A percentile compares a stretch with the other conserved stretches of the same genome.
phyloP scores from a whole-genome alignment of 2,329 filamentous ascomycete genomes.

The Zymoseptoria pseudotritici region DNA sequence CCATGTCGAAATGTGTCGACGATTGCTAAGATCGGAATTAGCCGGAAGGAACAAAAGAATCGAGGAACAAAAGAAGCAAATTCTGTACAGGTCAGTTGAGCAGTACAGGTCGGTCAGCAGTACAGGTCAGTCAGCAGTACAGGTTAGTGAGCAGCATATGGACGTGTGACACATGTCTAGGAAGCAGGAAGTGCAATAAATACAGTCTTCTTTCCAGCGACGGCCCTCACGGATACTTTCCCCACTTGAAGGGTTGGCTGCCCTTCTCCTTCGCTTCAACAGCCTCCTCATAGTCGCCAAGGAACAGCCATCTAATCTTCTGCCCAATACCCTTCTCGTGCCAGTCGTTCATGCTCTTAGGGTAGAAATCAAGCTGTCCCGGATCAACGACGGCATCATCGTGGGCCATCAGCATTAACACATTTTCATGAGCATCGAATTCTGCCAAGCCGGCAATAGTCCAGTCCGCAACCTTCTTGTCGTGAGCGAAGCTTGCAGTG shows the following conservation, averaged over 20 bases:
- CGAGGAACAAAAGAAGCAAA: too few species aligned
- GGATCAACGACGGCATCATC: slow-evolving; percentile 27
- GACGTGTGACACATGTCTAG: too few species aligned
- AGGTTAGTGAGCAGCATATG: too few species aligned
- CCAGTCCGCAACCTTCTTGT: slow-evolving; percentile 31
- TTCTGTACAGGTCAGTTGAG: too few species aligned
- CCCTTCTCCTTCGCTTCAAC: slow-evolving; percentile 27
- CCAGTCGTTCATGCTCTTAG: slow-evolving; percentile 28
- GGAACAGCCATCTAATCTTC: slow-evolving; percentile 35
- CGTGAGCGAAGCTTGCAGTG: slow-evolving; percentile 26
- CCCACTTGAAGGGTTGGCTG: slow-evolving; percentile 17
- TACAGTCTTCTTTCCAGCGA: too few species aligned
- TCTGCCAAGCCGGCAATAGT: slow-evolving; percentile 27
- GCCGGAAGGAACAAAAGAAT: too few species aligned
- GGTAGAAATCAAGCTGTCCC: slow-evolving; percentile 34
- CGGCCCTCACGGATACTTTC: slow-evolving; percentile 13
- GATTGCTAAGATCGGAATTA: too few species aligned
- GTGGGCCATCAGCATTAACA: slow-evolving; percentile 27
- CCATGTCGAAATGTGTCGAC: too few species aligned
- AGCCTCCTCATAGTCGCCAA: slow-evolving; percentile 43
- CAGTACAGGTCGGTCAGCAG: too few species aligned
- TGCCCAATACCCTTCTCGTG: slow-evolving; percentile 21
- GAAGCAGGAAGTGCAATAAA: too few species aligned
- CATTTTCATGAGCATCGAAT: slow-evolving; percentile 28
- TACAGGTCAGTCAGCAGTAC: too few species aligned